A percentile compares a stretch with the other conserved stretches of the same genome.
These are phyloP conservation scores for Isatis lusitanica DNA, from an alignment of 441 rosid species.

Conservation along the genomic window DNA sequence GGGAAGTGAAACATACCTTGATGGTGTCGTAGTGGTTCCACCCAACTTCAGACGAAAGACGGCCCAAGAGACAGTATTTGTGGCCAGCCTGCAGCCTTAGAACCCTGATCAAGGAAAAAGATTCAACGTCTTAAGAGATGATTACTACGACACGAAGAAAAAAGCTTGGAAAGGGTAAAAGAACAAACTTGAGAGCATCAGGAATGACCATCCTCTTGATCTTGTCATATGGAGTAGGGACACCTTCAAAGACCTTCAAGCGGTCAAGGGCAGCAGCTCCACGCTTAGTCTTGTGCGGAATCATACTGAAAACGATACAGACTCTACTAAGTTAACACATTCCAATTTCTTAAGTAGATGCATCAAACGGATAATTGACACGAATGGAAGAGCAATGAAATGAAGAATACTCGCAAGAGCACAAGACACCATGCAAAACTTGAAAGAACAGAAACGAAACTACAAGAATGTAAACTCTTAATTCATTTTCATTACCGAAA, in stretches of 20 bases:
- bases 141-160: not conserved
- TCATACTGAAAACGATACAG: conserved; percentile 43
- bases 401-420: not conserved
- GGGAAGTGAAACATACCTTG: conserved; percentile 47
- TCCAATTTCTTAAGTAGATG: too few relatives aligned
- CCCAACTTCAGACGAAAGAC: conserved; percentile 74
- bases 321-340: not conserved
- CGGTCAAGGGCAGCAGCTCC: conserved; percentile 68
- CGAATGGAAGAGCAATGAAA: not conserved
- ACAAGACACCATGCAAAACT: too few relatives aligned
- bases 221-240: conserved; percentile 64
- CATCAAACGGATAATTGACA: not conserved
- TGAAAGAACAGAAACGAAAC: not conserved
- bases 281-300: conserved; percentile 70
- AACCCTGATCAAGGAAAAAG: conserved; percentile 46
- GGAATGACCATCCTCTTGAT: conserved; percentile 69
- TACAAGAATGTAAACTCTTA: not conserved
- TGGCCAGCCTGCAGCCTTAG: conserved; percentile 87
- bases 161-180: not conserved
- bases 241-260: conserved; percentile 62
- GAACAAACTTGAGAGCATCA: conserved; percentile 66
- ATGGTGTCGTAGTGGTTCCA: conserved; percentile 89
- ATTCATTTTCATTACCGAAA: not conserved
- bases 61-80: conserved; percentile 73
- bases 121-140: not conserved